Percentiles rank a stretch among this genome's conserved stretches.
These are phyloP conservation scores for Beauveria sp. DNA, from an alignment of 2,329 filamentous ascomycete species.

Conservation along the genomic window DNA sequence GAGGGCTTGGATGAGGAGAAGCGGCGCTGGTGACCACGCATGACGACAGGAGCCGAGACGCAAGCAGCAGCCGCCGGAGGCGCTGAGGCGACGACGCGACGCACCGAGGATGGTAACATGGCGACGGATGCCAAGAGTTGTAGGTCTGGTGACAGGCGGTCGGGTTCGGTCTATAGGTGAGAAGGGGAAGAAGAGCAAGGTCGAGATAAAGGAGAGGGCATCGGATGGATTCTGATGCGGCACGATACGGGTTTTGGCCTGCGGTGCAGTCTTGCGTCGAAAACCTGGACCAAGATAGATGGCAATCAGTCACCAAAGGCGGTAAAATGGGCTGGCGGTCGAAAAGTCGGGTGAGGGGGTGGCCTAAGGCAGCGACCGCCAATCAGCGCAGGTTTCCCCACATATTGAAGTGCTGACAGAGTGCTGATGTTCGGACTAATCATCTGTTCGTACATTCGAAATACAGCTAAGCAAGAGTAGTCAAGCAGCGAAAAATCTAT, in stretches of 20 bases:
- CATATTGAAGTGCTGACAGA: too few relatives aligned
- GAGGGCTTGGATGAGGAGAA: conserved; percentile 58
- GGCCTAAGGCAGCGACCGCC: conserved; percentile 10
- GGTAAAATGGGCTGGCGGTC: conserved; percentile 8
- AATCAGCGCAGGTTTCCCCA: too few relatives aligned
- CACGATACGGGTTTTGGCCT: background rate
- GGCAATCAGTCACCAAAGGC: background rate
- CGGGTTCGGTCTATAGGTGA: background rate
- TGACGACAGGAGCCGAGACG: conserved; percentile 26
- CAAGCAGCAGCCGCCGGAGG: conserved; percentile 35
- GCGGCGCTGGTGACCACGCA: conserved; percentile 42
- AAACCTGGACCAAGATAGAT: conserved; percentile 1
- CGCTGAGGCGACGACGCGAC: conserved; percentile 42
- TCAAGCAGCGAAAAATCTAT: too few relatives aligned
- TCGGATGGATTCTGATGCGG: conserved; percentile 11
- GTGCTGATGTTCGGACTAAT: too few relatives aligned
- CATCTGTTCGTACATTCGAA: too few relatives aligned
- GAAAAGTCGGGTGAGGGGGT: conserved; percentile 10
- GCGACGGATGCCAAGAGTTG: conserved; percentile 17
- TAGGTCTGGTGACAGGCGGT: conserved; percentile 11
- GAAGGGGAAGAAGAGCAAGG: conserved; percentile 4
- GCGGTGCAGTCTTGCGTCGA: background rate
- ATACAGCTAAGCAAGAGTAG: too few relatives aligned
- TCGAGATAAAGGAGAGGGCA: conserved; percentile 1
- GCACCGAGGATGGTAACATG: conserved; percentile 50